A percentile compares a stretch with the other conserved stretches of the same genome.
phyloP scores from a whole-genome alignment of 169 alveolate species.

The Eimeria nieschulzi region DNA sequence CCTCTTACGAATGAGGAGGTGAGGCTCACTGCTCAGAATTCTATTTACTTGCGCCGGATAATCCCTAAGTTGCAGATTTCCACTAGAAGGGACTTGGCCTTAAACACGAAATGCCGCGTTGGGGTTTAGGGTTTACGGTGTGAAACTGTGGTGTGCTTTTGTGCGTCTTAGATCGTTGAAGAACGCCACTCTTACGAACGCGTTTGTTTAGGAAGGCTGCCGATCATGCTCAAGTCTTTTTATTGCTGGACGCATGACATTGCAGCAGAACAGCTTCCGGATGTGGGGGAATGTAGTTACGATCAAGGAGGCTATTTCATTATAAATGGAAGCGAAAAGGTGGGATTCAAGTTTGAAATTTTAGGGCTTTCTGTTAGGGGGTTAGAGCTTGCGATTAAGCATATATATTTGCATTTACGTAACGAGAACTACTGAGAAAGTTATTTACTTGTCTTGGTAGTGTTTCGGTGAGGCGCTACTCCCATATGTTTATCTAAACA shows the following conservation, averaged over 20 bases:
- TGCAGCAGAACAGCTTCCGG: conserved; percentile 91
- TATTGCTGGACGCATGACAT: conserved; percentile 94
- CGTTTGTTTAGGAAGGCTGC: conserved; percentile 94
- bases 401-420: no score
- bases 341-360: conserved; percentile 58
- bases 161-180: conserved; percentile 32
- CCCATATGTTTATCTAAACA: no score
- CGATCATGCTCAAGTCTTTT: conserved; percentile 97
- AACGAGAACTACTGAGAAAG: no score
- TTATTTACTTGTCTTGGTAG: no score
- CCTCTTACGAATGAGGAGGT: conserved; percentile 81
- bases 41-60: no score
- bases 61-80: no score
- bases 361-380: not conserved
- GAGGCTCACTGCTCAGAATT: conserved; percentile 40
- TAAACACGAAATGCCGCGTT: no score
- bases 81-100: no score
- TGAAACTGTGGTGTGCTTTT: not conserved
- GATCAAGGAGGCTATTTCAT: conserved; percentile 99
- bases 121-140: not conserved
- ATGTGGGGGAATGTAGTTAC: conserved; percentile 96
- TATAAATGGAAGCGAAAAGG: conserved; percentile 99
- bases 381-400: not conserved
- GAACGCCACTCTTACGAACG: conserved; percentile 86
- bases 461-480: no score